A percentile compares a stretch with the other conserved stretches of the same genome.
These are phyloP conservation scores for Ploettnerulaceae sp. DNA, from an alignment of 2,329 filamentous ascomycete species.

Conservation along the genomic window DNA sequence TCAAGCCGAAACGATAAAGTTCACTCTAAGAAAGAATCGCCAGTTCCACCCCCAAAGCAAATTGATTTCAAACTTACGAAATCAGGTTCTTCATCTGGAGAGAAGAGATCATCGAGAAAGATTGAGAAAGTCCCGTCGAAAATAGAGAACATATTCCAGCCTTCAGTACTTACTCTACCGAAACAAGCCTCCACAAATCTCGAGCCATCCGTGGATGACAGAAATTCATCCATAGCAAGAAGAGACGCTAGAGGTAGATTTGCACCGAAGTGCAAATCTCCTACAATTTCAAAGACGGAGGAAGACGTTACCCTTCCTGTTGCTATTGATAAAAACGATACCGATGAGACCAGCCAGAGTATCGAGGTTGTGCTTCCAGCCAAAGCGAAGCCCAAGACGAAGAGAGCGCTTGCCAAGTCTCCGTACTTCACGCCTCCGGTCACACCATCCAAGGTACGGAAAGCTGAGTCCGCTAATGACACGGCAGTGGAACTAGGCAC, in stretches of 20 bases:
- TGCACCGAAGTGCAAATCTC: not conserved
- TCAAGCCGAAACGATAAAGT: not conserved
- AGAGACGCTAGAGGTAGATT: constrained; percentile 19
- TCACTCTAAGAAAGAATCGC: constrained; percentile 6
- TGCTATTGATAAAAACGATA: too few species aligned
- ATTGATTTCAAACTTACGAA: not conserved
- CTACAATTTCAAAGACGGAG: not conserved
- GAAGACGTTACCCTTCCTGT: too few species aligned
- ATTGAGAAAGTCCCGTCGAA: too few species aligned
- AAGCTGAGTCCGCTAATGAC: constrained; percentile 1
- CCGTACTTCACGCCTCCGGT: constrained; percentile 28
- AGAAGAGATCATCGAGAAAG: not conserved
- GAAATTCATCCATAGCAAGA: not conserved
- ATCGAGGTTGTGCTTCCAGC: not conserved
- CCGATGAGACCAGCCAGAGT: not conserved
- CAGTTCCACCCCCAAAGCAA: constrained; percentile 4
- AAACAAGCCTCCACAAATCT: not conserved
- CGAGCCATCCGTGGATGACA: not conserved
- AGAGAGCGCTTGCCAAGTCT: constrained; percentile 29
- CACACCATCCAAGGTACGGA: constrained; percentile 8
- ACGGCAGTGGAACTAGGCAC: not conserved
- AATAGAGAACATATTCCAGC: too few species aligned
- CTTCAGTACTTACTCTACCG: too few species aligned
- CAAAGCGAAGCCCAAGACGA: constrained; percentile 16
- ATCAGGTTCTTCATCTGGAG: not conserved